These are phyloP conservation scores for Ambrosia trifida DNA, from an alignment of 129 eudicot genomes.

Conservation along the genomic window DNA sequence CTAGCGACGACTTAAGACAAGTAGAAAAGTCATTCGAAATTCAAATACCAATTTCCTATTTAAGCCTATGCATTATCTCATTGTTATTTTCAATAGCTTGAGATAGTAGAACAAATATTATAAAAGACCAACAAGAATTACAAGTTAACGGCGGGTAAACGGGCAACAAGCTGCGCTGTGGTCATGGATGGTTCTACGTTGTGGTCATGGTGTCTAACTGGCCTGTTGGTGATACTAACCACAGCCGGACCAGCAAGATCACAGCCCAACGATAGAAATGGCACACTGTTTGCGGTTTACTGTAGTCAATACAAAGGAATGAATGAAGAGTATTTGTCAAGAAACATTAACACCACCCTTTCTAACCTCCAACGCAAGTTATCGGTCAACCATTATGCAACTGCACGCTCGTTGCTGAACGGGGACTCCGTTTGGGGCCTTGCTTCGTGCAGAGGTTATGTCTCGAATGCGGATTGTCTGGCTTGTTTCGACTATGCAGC, in stretches of 20 bases:
- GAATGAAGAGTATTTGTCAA: slow-evolving; percentile 26
- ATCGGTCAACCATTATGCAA: slow-evolving; percentile 36
- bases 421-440: slow-evolving; percentile 52
- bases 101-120: neutral
- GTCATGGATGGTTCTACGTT: neutral
- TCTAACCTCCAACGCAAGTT: slow-evolving; percentile 45
- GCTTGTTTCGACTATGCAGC: slow-evolving; percentile 57
- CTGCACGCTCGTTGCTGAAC: slow-evolving; percentile 44
- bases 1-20: neutral
- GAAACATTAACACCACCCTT: slow-evolving; percentile 52
- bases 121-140: too few species aligned
- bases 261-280: slow-evolving; percentile 32
- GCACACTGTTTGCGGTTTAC: slow-evolving; percentile 28
- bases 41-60: neutral
- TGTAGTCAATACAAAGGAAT: slow-evolving; percentile 33
- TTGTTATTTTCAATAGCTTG: neutral
- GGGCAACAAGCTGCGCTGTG: too few species aligned
- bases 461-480: slow-evolving; percentile 44
- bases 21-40: neutral
- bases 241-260: slow-evolving; percentile 31
- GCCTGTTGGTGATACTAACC: slow-evolving; percentile 9
- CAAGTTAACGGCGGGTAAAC: too few species aligned
- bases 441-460: slow-evolving; percentile 54
- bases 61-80: neutral
- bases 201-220: slow-evolving; percentile 26